A percentile compares a stretch with the other conserved stretches of the same genome.
Conservation (phyloP, 2,329 filamentous ascomycete genomes). For the Fusarium miscanthi region DNA sequence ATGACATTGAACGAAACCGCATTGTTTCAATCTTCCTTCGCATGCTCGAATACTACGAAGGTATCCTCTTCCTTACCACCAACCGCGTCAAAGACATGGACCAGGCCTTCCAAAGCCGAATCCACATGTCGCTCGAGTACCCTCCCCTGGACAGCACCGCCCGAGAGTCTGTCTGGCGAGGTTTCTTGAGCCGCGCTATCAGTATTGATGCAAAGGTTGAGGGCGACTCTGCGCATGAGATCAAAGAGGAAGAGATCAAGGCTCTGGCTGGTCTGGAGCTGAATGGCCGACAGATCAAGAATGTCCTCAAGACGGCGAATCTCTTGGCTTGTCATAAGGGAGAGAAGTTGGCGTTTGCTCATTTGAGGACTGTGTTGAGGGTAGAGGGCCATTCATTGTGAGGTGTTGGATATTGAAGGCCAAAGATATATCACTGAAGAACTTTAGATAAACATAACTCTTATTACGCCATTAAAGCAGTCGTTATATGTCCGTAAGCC, state of each 20-base stretch:
- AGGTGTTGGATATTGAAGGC: background rate
- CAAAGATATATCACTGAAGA: background rate
- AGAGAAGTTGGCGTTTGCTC: slow-evolving; percentile 45
- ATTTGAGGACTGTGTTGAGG: slow-evolving; percentile 48
- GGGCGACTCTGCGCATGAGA: slow-evolving; percentile 47
- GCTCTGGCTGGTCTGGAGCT: slow-evolving; percentile 54
- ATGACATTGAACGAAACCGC: slow-evolving; percentile 50
- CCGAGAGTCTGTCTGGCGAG: slow-evolving; percentile 53
- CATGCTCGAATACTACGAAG: slow-evolving; percentile 60
- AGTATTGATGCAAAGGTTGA: slow-evolving; percentile 25
- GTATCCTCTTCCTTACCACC: slow-evolving; percentile 61
- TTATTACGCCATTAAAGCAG: background rate
- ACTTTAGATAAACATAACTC: background rate
- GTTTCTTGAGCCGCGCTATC: slow-evolving; percentile 52
- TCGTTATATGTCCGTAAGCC: background rate
- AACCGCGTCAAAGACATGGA: slow-evolving; percentile 60
- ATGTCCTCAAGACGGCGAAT: slow-evolving; percentile 54
- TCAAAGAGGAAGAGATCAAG: slow-evolving; percentile 47
- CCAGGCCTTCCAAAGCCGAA: slow-evolving; percentile 59
- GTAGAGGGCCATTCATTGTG: slow-evolving; percentile 46
- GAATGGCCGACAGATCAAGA: slow-evolving; percentile 65
- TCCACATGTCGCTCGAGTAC: slow-evolving; percentile 62
- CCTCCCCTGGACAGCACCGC: slow-evolving; percentile 53
- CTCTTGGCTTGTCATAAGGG: slow-evolving; percentile 48
- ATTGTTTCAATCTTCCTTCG: slow-evolving; percentile 55